Percentiles rank a stretch among this genome's conserved stretches.
These are phyloP conservation scores for Coemansia guatemalensis DNA, from an alignment of 192 early-diverging fungal species.

Conservation along the genomic window DNA sequence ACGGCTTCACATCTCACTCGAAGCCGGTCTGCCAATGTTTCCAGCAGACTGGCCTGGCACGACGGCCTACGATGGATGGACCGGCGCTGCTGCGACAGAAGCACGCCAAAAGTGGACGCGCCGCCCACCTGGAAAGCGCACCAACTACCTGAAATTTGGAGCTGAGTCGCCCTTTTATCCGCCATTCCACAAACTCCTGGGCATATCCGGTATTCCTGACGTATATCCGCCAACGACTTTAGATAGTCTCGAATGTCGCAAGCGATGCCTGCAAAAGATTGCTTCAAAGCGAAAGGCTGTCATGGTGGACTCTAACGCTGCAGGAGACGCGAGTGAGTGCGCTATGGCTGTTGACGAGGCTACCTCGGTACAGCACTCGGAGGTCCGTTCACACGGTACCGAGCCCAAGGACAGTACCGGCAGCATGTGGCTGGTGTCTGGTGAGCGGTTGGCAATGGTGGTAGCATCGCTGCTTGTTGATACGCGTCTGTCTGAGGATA, in stretches of 20 bases:
- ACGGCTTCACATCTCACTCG: conserved; percentile 67
- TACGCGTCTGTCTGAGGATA: background rate
- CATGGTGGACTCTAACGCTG: background rate
- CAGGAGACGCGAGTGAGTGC: background rate
- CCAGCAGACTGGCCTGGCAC: conserved; percentile 87
- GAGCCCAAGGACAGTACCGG: conserved; percentile 4
- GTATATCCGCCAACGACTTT: conserved; percentile 20
- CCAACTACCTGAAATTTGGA: conserved; percentile 74
- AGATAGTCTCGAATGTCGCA: conserved; percentile 39
- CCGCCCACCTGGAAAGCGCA: conserved; percentile 76
- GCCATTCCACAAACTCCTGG: conserved; percentile 58
- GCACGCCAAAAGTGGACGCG: conserved; percentile 58
- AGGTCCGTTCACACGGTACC: background rate
- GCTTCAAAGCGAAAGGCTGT: conserved; percentile 11
- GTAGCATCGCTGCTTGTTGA: background rate
- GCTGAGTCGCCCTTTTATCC: conserved; percentile 70
- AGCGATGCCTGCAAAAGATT: conserved; percentile 32
- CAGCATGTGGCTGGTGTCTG: conserved; percentile 36
- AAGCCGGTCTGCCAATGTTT: conserved; percentile 72
- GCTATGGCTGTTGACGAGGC: background rate
- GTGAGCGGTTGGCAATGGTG: conserved; percentile 18
- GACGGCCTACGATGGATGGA: conserved; percentile 59
- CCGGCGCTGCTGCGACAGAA: conserved; percentile 38
- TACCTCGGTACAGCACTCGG: background rate
- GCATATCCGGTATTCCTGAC: conserved; percentile 10